Evolutionary conservation across 176 grass and related monocot genomes (phyloP).

Genomic region (Musa beccarii): DNA sequence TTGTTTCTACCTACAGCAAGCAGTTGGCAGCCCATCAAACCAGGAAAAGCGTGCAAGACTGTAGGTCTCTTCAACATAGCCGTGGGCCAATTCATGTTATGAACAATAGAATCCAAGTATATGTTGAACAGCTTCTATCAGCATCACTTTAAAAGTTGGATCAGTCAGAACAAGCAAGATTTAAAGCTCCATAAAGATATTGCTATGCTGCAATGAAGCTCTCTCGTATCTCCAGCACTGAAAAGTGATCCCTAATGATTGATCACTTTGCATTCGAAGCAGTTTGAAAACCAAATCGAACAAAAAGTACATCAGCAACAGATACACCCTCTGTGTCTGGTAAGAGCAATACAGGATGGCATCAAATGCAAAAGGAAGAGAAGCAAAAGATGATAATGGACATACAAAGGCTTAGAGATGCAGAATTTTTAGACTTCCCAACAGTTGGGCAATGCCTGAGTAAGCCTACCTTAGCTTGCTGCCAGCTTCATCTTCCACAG

Average conservation of each 20-base stretch:
- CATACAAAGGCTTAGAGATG: slow-evolving; percentile 7
- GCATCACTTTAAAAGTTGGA: slow-evolving; percentile 44
- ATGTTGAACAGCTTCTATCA: slow-evolving; percentile 53
- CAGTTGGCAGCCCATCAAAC: slow-evolving; percentile 33
- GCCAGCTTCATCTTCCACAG: slow-evolving; percentile 50
- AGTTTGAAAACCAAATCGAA: slow-evolving; percentile 40
- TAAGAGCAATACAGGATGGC: slow-evolving; percentile 61
- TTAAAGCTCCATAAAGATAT: slow-evolving; percentile 19
- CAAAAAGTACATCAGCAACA: slow-evolving; percentile 37
- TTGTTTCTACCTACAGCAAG: slow-evolving; percentile 40
- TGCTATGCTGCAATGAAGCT: slow-evolving; percentile 26
- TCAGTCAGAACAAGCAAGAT: slow-evolving; percentile 37
- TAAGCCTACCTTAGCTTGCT: slow-evolving; percentile 53
- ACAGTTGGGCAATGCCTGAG: slow-evolving; percentile 27
- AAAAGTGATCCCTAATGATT: slow-evolving; percentile 25
- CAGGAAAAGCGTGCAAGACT: slow-evolving; percentile 29
- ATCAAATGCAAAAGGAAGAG: slow-evolving; percentile 50
- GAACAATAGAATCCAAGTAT: slow-evolving; percentile 48
- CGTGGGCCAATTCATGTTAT: slow-evolving; percentile 40
- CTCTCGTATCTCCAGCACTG: slow-evolving; percentile 29
- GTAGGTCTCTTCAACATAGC: slow-evolving; percentile 34
- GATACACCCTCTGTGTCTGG: slow-evolving; percentile 45
- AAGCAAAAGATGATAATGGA: neutral
- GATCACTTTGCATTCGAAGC: slow-evolving; percentile 33
- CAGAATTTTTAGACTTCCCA: slow-evolving; percentile 19